phyloP scores from a whole-genome alignment of 768 basidiomycete species.

The Fomitopsis pulvina region DNA sequence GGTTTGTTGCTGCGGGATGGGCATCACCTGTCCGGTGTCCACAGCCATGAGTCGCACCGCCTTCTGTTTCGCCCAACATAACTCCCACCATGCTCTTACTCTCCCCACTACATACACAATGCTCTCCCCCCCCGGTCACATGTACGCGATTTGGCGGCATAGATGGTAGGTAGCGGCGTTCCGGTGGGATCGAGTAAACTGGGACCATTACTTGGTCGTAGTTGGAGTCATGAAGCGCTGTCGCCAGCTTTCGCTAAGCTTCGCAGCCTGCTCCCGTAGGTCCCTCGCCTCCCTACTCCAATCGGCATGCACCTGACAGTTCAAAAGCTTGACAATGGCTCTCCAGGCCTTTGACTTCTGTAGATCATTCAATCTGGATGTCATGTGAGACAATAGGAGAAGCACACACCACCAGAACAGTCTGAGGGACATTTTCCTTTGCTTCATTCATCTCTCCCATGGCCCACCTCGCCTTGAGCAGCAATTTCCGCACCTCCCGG shows the following conservation, averaged over 20 bases:
- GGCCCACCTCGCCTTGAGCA: slow-evolving; percentile 1
- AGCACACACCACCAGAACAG: background rate
- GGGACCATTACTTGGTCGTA: no score
- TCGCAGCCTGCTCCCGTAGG: background rate
- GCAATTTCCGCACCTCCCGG: background rate
- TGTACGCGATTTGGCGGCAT: no score
- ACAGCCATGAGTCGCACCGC: no score
- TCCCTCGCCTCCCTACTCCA: background rate
- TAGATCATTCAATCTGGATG: background rate
- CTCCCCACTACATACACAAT: no score
- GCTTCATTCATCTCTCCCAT: slow-evolving; percentile 1
- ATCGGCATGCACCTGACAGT: background rate
- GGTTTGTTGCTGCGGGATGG: background rate
- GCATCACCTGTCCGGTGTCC: background rate
- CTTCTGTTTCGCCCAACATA: no score
- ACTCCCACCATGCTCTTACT: no score
- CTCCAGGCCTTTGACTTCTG: background rate
- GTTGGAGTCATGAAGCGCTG: background rate
- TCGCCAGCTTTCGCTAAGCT: background rate
- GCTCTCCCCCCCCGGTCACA: no score
- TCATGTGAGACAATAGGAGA: no score
- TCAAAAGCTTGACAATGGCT: background rate
- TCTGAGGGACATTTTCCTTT: background rate
- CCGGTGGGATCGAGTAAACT: no score
- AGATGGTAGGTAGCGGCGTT: background rate